Conservation (phyloP, 1,284 basidiomycete species). For the Megacollybia platyphylla region DNA sequence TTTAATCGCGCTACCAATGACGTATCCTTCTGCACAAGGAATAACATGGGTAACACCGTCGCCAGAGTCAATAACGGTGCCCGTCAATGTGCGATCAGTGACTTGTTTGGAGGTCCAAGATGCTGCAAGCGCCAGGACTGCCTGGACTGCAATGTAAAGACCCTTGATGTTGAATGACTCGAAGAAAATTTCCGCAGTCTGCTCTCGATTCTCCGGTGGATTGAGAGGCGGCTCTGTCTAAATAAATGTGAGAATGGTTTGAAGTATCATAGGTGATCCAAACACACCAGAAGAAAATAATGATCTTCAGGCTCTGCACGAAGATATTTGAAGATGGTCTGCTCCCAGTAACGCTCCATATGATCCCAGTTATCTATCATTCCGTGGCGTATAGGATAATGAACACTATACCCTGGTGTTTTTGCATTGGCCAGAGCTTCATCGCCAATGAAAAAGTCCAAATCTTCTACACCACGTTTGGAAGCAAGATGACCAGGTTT, state of each 20-base stretch:
- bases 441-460: slow-evolving; percentile 99
- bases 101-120: slow-evolving; percentile 95
- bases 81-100: slow-evolving; percentile 87
- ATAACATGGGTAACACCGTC: slow-evolving; percentile 99
- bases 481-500: slow-evolving; percentile 92
- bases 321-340: slow-evolving; percentile 99
- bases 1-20: slow-evolving; percentile 98
- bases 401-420: slow-evolving; percentile 81
- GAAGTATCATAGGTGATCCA: not conserved
- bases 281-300: slow-evolving; percentile 85
- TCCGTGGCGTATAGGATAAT: slow-evolving; percentile 96
- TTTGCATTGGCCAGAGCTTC: slow-evolving; percentile 94
- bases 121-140: slow-evolving; percentile 96
- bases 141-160: slow-evolving; percentile 97
- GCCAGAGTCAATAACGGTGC: slow-evolving; percentile 97
- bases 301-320: slow-evolving; percentile 98
- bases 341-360: slow-evolving; percentile 99
- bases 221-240: slow-evolving; percentile 98
- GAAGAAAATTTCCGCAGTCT: slow-evolving; percentile 99
- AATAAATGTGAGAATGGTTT: not conserved
- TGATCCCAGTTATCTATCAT: slow-evolving; percentile 99
- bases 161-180: slow-evolving; percentile 98
- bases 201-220: slow-evolving; percentile 96
- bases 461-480: slow-evolving; percentile 96
- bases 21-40: slow-evolving; percentile 95